Evolutionary conservation across 2,329 filamentous ascomycete species (phyloP).

Genomic region (Ceratocystis colombiana): DNA sequence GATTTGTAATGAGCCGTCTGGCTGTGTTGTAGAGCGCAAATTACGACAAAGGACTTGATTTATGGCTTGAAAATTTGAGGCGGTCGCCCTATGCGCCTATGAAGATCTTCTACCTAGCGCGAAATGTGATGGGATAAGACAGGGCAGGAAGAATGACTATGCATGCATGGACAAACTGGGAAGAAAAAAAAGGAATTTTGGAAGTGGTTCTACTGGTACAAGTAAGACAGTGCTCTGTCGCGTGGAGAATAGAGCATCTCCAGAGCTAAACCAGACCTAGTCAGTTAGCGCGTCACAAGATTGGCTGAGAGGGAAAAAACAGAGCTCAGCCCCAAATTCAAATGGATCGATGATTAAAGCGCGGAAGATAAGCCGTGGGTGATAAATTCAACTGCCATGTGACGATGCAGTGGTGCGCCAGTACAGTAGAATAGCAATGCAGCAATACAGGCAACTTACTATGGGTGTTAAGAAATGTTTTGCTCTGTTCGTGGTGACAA

Average conservation of each 20-base stretch:
- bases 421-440: too few species aligned
- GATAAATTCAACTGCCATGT: not conserved
- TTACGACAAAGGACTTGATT: not conserved
- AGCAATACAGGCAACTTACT: too few species aligned
- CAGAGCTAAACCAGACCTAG: not conserved
- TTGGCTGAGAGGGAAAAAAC: not conserved
- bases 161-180: conserved; percentile 7
- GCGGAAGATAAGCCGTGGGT: not conserved
- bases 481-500: not conserved
- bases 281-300: not conserved
- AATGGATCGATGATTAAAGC: not conserved
- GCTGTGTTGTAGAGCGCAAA: not conserved
- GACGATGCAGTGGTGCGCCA: not conserved
- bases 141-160: not conserved
- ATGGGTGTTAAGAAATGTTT: too few species aligned
- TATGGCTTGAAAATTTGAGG: conserved; percentile 9
- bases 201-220: conserved; percentile 11
- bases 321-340: not conserved
- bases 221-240: conserved; percentile 9
- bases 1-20: not conserved
- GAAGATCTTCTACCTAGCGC: conserved; percentile 12
- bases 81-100: not conserved
- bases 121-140: not conserved
- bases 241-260: conserved; percentile 12
- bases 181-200: not conserved